A percentile compares a stretch with the other conserved stretches of the same genome.
These are phyloP conservation scores for Penicillium argentinense DNA, from an alignment of 495 filamentous ascomycete species.

Conservation along the genomic window DNA sequence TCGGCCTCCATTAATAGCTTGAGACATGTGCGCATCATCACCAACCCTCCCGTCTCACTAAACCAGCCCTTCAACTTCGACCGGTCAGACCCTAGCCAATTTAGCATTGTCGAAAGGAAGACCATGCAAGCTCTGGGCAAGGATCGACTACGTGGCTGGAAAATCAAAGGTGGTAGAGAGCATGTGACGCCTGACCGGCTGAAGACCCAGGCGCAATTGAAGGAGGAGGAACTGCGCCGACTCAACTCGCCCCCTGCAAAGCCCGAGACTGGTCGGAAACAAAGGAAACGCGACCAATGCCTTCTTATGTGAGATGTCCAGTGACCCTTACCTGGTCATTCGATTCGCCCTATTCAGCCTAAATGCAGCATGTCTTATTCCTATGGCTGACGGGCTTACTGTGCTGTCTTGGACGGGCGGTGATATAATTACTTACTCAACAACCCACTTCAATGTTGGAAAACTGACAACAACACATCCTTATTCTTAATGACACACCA, in stretches of 20 bases:
- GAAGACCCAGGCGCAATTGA: constrained; percentile 40
- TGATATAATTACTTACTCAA: too few relatives aligned
- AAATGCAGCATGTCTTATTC: too few relatives aligned
- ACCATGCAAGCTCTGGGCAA: constrained; percentile 61
- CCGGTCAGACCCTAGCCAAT: constrained; percentile 53
- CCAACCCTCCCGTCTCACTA: constrained; percentile 66
- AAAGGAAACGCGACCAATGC: background rate
- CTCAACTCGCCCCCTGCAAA: constrained; percentile 4
- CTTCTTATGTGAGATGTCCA: constrained; percentile 1
- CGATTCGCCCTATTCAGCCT: too few relatives aligned
- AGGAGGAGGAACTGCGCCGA: constrained; percentile 24
- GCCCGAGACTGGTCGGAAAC: background rate
- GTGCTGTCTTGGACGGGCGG: too few relatives aligned
- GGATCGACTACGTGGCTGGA: constrained; percentile 61
- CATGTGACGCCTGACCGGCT: constrained; percentile 46
- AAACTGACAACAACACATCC: too few relatives aligned
- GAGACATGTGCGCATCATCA: constrained; percentile 64
- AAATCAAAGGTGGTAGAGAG: constrained; percentile 55
- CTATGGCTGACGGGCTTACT: too few relatives aligned
- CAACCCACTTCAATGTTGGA: too few relatives aligned
- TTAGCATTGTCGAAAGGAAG: constrained; percentile 67
- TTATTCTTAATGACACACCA: too few relatives aligned
- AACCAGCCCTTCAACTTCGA: constrained; percentile 65
- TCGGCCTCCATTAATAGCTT: constrained; percentile 60
- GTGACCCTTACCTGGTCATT: too few relatives aligned